Conservation (phyloP, 148 eudicot species). For the Talinum fruticosum region DNA sequence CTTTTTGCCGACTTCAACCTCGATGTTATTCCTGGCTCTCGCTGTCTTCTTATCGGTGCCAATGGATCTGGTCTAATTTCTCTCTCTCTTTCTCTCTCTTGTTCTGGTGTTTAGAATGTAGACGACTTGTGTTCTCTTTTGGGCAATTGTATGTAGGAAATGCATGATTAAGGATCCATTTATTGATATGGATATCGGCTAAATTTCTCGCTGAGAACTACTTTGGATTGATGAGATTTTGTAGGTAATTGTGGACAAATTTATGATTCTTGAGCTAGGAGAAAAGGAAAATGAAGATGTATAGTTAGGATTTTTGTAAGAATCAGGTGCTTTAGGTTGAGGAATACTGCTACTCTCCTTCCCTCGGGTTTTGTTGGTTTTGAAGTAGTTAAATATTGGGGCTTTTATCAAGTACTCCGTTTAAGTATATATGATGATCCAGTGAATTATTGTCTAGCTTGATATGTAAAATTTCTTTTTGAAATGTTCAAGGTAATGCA, state of each 20-base stretch:
- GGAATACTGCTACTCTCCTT: too few species aligned
- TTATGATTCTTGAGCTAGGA: too few species aligned
- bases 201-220: neutral
- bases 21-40: conserved; percentile 62
- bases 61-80: conserved; percentile 74
- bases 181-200: neutral
- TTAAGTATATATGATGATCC: too few species aligned
- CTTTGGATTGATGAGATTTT: neutral
- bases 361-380: too few species aligned
- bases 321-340: too few species aligned
- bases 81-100: neutral
- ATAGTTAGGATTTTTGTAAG: too few species aligned
- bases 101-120: too few species aligned
- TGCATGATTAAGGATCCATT: neutral
- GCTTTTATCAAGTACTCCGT: too few species aligned
- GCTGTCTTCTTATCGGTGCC: conserved; percentile 95
- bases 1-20: conserved; percentile 72
- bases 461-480: neutral
- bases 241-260: too few species aligned
- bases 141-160: neutral
- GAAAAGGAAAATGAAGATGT: too few species aligned
- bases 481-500: neutral
- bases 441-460: too few species aligned
- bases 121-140: neutral
- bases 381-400: too few species aligned